These are phyloP conservation scores for Pestalotiopsis sp. DNA, from an alignment of 2,329 filamentous ascomycete genomes.

Conservation along the genomic window DNA sequence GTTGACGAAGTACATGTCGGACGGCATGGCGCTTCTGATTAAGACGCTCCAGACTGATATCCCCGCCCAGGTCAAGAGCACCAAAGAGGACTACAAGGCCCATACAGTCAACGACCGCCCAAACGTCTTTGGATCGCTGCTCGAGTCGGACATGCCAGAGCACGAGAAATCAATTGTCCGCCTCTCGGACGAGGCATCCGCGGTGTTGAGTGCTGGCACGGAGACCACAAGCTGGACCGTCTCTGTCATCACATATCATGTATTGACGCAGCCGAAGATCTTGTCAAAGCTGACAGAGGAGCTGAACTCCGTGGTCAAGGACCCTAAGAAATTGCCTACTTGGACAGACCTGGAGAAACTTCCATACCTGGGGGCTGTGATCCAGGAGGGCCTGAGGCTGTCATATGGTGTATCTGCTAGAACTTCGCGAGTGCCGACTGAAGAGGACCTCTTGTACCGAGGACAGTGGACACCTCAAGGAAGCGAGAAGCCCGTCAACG, in stretches of 20 bases:
- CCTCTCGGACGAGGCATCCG: constrained; percentile 19
- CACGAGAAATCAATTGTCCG: constrained; percentile 16
- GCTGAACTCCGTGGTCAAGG: constrained; percentile 24
- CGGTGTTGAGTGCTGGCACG: constrained; percentile 30
- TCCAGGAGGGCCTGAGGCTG: constrained; percentile 38
- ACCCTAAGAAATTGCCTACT: constrained; percentile 24
- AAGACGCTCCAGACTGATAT: constrained; percentile 17
- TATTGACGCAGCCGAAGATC: constrained; percentile 32
- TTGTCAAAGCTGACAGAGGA: constrained; percentile 30
- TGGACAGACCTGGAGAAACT: constrained; percentile 34
- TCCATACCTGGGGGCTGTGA: constrained; percentile 37
- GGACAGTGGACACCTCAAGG: constrained; percentile 23
- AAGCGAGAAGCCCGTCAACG: constrained; percentile 4
- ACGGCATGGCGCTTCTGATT: constrained; percentile 20
- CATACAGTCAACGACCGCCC: constrained; percentile 16
- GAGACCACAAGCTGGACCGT: constrained; percentile 31
- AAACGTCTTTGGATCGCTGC: constrained; percentile 22
- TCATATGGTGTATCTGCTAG: constrained; percentile 28
- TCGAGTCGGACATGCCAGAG: constrained; percentile 16
- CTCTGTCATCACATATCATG: constrained; percentile 34
- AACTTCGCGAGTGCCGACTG: constrained; percentile 25
- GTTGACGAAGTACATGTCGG: constrained; percentile 21
- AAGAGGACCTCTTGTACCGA: constrained; percentile 31
- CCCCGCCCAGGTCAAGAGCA: constrained; percentile 14
- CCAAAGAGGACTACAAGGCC: constrained; percentile 15